Evolutionary conservation across 83 land plant species (phyloP).

Genomic region (Larix sibirica): DNA sequence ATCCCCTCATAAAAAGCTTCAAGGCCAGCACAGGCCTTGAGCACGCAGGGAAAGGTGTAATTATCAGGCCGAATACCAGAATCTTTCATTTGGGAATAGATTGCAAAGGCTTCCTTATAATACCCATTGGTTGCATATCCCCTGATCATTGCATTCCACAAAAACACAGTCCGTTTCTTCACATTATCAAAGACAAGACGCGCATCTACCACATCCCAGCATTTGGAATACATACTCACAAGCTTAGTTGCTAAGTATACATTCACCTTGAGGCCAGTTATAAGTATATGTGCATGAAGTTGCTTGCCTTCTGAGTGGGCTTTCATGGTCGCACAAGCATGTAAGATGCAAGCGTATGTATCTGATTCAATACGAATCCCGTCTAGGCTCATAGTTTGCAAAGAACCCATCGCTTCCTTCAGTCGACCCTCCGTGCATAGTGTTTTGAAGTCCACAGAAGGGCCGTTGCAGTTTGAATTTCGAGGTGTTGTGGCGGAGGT

Average conservation of each 20-base stretch:
- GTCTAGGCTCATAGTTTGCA: too few relatives aligned
- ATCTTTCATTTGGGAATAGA: constrained; percentile 18
- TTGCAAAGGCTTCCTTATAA: constrained; percentile 22
- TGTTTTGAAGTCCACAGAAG: too few relatives aligned
- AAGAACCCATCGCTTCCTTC: too few relatives aligned
- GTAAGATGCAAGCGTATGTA: background rate
- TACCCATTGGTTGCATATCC: constrained; percentile 27
- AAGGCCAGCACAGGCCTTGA: constrained; percentile 38
- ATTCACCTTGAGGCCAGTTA: background rate
- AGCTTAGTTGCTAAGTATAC: constrained; percentile 26
- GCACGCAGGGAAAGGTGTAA: constrained; percentile 42
- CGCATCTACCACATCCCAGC: constrained; percentile 22
- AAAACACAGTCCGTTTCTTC: constrained; percentile 37
- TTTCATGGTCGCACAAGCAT: constrained; percentile 1
- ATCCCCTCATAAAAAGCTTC: constrained; percentile 22
- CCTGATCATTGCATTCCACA: constrained; percentile 58
- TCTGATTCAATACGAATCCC: too few relatives aligned
- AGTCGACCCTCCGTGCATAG: too few relatives aligned
- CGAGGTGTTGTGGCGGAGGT: too few relatives aligned
- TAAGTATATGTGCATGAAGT: constrained; percentile 4
- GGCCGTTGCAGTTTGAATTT: too few relatives aligned
- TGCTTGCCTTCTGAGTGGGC: constrained; percentile 3
- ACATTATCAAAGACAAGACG: constrained; percentile 44
- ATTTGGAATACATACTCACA: constrained; percentile 41
- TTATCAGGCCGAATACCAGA: constrained; percentile 30